phyloP scores from a whole-genome alignment of 352 stramenopile genomes.

The Hyaloperonospora brassicae region DNA sequence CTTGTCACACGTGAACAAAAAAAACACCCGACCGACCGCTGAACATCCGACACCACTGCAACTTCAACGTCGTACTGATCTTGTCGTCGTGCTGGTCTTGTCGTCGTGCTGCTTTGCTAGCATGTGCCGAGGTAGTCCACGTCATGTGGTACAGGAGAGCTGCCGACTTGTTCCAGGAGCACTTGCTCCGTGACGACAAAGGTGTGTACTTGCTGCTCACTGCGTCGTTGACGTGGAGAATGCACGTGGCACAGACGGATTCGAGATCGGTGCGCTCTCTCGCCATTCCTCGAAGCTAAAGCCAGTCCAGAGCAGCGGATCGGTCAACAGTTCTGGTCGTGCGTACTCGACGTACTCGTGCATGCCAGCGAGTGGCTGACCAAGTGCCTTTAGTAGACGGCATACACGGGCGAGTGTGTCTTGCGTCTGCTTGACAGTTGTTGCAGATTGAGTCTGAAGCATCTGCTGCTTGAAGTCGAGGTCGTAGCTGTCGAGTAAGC shows the following conservation, averaged over 20 bases:
- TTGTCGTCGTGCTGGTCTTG: too few species aligned
- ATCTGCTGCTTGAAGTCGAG: slow-evolving; percentile 23
- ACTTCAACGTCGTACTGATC: too few species aligned
- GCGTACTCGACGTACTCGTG: slow-evolving; percentile 24
- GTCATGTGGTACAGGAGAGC: slow-evolving; percentile 8
- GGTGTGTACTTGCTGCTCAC: background rate
- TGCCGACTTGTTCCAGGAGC: slow-evolving; percentile 15
- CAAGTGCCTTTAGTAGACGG: slow-evolving; percentile 32
- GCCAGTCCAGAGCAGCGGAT: slow-evolving; percentile 35
- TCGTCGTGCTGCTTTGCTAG: too few species aligned
- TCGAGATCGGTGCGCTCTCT: slow-evolving; percentile 9
- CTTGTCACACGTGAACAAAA: too few species aligned
- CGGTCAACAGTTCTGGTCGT: slow-evolving; percentile 11
- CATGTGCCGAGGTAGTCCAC: slow-evolving; percentile 19
- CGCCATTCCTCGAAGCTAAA: slow-evolving; percentile 39
- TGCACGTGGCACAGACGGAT: background rate
- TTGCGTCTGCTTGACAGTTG: slow-evolving; percentile 5
- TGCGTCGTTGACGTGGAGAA: background rate
- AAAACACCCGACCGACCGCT: too few species aligned
- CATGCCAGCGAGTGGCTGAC: slow-evolving; percentile 34
- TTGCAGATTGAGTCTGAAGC: slow-evolving; percentile 2
- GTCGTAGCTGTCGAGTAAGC: slow-evolving; percentile 37
- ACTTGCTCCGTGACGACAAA: slow-evolving; percentile 1
- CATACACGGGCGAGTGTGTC: slow-evolving; percentile 15
- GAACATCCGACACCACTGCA: too few species aligned